Evolutionary conservation across 2,329 filamentous ascomycete species (phyloP), one percentile per base, ranked within the genome.

Genomic region (Exophiala bonariae): DNA sequence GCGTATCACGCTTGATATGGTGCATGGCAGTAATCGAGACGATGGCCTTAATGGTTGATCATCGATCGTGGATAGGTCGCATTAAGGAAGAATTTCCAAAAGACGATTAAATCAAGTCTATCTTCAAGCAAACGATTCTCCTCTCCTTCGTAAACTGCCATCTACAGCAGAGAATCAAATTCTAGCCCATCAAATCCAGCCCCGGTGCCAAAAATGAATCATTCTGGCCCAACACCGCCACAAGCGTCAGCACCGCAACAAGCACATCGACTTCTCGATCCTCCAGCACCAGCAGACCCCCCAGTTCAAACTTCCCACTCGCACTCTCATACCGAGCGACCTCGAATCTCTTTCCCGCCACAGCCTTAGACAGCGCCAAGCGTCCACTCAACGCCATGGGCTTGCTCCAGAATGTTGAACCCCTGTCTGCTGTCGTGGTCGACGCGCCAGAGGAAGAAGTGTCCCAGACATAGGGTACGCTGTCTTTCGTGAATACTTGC

Each of bases 241-340:
- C 13, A 5, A 41, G 14, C 18, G 38, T 41, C 20, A 41, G 3
- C 9, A 16, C 5, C 3, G 14, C 38, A 7, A 41, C 23, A 3
- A 41, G 14, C 18, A n/a, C 2, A 41, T 41, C 38, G 17, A 41
- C 14, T 17, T 41, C 38, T 17, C 6, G 4, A 3, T 41, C 38
- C 13, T 41, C 38, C 6, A 41, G 11, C 23, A 41, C 38, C 5
- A 41, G 38, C 16, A 41, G 14, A 4, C 38, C 38, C 4, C 19
- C 32, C 8, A 44, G 22, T n/a, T 16, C 33, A 20, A 37, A 38
- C 20, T 28, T 45, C 26, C 33, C 33, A 11, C 13, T 30, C 42
- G 17, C 9, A 22, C n/a, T 37, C 13, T 31, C 10, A 20, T 28
- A 30, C 5, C 42, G 23, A 8, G 33, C 36, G 33, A 38, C 22